phyloP scores from a whole-genome alignment of 169 alveolate genomes.

The Plasmodium malariae region DNA sequence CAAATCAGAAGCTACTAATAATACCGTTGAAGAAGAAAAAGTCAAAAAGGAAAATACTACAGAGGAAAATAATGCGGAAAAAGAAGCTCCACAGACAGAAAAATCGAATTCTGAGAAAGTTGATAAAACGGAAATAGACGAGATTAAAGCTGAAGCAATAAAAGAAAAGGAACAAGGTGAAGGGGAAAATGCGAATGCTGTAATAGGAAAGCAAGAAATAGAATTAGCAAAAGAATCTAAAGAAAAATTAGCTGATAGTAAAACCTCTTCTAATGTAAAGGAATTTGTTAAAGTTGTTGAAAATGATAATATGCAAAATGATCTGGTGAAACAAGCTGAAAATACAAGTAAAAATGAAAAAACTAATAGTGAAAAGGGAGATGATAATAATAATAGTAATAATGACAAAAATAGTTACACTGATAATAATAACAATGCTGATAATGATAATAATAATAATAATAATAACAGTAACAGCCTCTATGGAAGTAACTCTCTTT shows the following conservation, averaged over 20 bases:
- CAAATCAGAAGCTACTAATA: background rate
- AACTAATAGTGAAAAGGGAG: too few relatives aligned
- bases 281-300: too few relatives aligned
- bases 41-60: slow-evolving; percentile 11
- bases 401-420: too few relatives aligned
- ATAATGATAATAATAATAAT: background rate
- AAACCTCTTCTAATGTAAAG: too few relatives aligned
- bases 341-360: too few relatives aligned
- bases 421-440: background rate
- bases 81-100: background rate
- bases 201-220: background rate
- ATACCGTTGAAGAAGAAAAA: slow-evolving; percentile 6
- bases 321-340: background rate
- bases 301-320: background rate
- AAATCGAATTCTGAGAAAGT: background rate
- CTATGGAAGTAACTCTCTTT: slow-evolving; percentile 12
- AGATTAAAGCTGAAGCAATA: background rate
- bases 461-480: background rate
- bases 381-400: too few relatives aligned
- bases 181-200: background rate
- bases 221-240: background rate
- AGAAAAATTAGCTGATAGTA: background rate
- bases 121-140: background rate
- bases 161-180: background rate
- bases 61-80: background rate